Evolutionary conservation across 768 basidiomycete species (phyloP), one percentile per base, ranked within the genome.

Genomic region (Pisolithus albus): DNA sequence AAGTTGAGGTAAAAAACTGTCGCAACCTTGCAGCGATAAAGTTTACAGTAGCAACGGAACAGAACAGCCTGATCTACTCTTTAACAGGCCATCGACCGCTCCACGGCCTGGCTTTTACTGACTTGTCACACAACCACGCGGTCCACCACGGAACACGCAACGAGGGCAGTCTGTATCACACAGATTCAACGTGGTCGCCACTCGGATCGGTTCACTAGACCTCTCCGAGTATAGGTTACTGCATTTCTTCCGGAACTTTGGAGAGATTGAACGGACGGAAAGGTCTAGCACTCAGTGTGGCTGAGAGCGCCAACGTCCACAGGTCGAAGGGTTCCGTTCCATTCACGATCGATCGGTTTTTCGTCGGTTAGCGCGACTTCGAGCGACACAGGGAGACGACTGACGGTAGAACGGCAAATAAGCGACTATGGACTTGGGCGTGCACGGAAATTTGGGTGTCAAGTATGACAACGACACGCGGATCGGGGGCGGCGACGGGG

Each of bases 391-490:
- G 45, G 47, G 41, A 28, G 38, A 28, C 30, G 42, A 28, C 24
- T 18, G 41, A 19, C 11, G 21, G 30, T 30, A 10, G 30, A 10
- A 30, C 32, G 15, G 13, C 40, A 18, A 41, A 5, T 8, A 41
- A 18, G 40, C 21, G 46, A 30, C 32, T 36, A 13, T 26, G 28
- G 46, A 10, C 39, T 38, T 60, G 46, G 54, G 50, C 34, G 8
- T 50, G 49, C 34, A 49, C 63, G 64, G 64, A 56, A 54, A 64
- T 65, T 48, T 51, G 38, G 54, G 47, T 46, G 48, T 56, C 54
- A 59, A 54, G 54, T 53, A 19, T 46, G 43, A 51, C 45, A 28
- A 38, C 23, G 34, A 55, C 63, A 59, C 55, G 63, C 59, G 63
- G 63, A 43, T 56, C 59, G 49, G 54, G 61, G 64, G 38, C 52